phyloP scores from a whole-genome alignment of 805 yeast species.

The Starmerella davenportii region DNA sequence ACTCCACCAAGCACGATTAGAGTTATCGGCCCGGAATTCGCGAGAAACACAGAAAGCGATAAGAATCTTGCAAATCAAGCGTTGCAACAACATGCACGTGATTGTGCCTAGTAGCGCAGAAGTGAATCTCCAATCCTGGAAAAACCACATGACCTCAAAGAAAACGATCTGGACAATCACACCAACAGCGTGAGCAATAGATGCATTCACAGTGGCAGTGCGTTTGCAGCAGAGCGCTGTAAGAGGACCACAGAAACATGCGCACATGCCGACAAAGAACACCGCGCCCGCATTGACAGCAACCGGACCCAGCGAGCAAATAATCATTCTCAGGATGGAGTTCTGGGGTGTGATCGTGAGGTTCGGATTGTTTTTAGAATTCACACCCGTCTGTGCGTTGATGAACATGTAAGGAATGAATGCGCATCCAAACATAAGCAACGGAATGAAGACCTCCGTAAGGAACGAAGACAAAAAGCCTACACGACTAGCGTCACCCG shows the following conservation, averaged over 20 bases:
- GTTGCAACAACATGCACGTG: conserved; percentile 71
- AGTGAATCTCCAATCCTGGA: conserved; percentile 79
- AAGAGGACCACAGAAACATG: conserved; percentile 96
- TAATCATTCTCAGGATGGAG: conserved; percentile 42
- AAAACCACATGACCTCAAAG: conserved; percentile 92
- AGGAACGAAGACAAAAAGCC: conserved; percentile 59
- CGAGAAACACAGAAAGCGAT: conserved; percentile 67
- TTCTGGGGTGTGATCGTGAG: conserved; percentile 28
- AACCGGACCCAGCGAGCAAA: conserved; percentile 69
- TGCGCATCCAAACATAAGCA: conserved; percentile 48
- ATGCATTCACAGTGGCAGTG: conserved; percentile 92
- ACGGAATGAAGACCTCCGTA: conserved; percentile 63
- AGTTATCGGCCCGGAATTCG: conserved; percentile 87
- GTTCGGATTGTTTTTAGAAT: conserved; percentile 11
- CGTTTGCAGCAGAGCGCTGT: conserved; percentile 89
- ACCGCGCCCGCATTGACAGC: conserved; percentile 76
- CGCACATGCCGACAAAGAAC: conserved; percentile 55
- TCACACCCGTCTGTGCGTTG: conserved; percentile 75
- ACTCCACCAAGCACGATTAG: conserved; percentile 98
- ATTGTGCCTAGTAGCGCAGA: conserved; percentile 75
- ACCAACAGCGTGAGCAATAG: conserved; percentile 86
- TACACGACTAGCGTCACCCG: conserved; percentile 55
- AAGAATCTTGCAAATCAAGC: conserved; percentile 69
- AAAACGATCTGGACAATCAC: conserved; percentile 72
- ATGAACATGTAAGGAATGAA: conserved; percentile 61